Evolutionary conservation across 106 monocot species (phyloP), one percentile per base, ranked within the genome.

Genomic region (Alisma plantagoaquatica): DNA sequence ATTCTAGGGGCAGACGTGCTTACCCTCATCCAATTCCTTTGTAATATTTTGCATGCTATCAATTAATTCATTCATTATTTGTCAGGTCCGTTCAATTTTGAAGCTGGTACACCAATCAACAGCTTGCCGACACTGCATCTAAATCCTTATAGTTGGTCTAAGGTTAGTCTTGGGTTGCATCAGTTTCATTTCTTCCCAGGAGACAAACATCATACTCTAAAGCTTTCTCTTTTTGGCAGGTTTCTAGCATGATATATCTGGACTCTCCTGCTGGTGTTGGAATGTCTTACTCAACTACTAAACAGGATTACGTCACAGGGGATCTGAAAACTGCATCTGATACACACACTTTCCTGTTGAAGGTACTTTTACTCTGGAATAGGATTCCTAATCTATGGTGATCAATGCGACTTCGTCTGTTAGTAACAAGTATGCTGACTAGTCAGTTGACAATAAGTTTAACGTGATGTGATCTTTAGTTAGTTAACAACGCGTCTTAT

Each of bases 121-220:
- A 63, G 68, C 54, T 24, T 93, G 23, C 92, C 92, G 27, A 29
- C 69, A 24, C 66, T 87, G 56, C 79, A 87, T 58, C 77, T 80
- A 52, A 93, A 93, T 69, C 80, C 87, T 41, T 83, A 87, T 49
- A 87, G 87, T 64, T 93, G 92, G 92, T 87, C 92, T 23, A 87
- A 93, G 77, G 92, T 83, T n/a, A 18, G 6, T 6, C 35, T 38
- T 38, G 9, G 14, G 35, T 7, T 38, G 35, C 14, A 38, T 14
- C 14, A 38, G 35, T 38, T n/a, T n/a, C n/a, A n/a, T n/a, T n/a
- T 14, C 35, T 38, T 38, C 14, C 35, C 35, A 38, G n/a, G n/a
- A n/a, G n/a, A n/a, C n/a, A n/a, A n/a, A n/a, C n/a, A n/a, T n/a
- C n/a, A n/a, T n/a, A n/a, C n/a, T n/a, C n/a, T n/a, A n/a, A n/a